Percentiles rank a stretch among this genome's conserved stretches.
Evolutionary conservation across 306 rosid genomes (phyloP).

Genomic region (Nissolia schottii): DNA sequence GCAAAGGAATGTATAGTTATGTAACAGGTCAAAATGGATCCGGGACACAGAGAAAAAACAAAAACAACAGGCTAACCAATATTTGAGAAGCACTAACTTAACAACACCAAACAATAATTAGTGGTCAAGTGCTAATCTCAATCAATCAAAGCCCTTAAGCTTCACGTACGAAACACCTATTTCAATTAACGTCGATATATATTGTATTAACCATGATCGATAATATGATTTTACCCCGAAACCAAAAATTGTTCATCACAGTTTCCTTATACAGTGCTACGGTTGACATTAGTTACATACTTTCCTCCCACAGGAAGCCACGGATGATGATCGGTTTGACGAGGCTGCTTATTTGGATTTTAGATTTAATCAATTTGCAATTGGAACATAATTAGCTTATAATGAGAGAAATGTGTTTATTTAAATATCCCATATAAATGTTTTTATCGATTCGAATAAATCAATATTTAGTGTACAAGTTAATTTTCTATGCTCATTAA

Average conservation of each 20-base stretch:
- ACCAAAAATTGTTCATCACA: not conserved
- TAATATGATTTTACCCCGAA: not conserved
- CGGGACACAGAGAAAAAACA: not conserved
- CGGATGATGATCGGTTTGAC: not conserved
- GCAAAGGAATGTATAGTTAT: not conserved
- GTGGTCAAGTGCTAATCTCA: not conserved
- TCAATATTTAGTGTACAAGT: too few species aligned
- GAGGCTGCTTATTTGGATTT: not conserved
- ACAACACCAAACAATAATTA: not conserved
- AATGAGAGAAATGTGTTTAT: too few species aligned
- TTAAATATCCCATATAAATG: too few species aligned
- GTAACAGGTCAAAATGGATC: not conserved
- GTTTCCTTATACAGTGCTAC: not conserved
- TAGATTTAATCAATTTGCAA: too few species aligned
- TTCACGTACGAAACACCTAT: not conserved
- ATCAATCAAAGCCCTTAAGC: not conserved
- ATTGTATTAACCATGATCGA: not conserved
- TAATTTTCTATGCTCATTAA: too few species aligned
- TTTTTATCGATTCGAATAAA: too few species aligned
- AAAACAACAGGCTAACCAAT: not conserved
- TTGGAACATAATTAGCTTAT: too few species aligned
- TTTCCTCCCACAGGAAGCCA: not conserved
- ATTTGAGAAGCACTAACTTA: not conserved
- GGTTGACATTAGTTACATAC: not conserved
- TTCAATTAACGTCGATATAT: conserved; percentile 3